A percentile compares a stretch with the other conserved stretches of the same genome.
These are phyloP conservation scores for Volvox reticuliferus DNA, from an alignment of 139 green algal species.

Conservation along the genomic window DNA sequence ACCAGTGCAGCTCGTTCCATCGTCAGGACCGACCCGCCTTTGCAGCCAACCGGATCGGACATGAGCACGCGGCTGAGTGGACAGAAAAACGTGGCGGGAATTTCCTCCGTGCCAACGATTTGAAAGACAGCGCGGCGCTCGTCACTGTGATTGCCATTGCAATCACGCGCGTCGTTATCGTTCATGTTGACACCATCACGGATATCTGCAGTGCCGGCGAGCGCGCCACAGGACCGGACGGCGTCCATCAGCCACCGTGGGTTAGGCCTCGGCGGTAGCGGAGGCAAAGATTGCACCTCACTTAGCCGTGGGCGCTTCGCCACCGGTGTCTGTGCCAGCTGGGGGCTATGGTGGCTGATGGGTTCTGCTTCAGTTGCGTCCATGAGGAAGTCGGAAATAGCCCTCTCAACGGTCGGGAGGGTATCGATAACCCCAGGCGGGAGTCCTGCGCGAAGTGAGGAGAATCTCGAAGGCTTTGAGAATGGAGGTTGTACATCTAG, in stretches of 20 bases:
- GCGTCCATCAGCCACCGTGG: not conserved
- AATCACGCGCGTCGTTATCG: not conserved
- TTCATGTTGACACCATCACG: not conserved
- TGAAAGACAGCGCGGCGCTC: not conserved
- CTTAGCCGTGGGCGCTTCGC: not conserved
- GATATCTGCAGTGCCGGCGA: not conserved
- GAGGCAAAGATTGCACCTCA: not conserved
- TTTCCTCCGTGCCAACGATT: not conserved
- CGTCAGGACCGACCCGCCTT: not conserved
- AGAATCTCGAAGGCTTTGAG: not conserved
- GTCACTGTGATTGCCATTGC: not conserved
- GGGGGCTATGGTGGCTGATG: not conserved
- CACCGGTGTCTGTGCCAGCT: not conserved
- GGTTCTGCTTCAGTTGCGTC: not conserved
- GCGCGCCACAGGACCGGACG: not conserved
- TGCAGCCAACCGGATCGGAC: not conserved
- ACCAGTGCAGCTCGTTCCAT: slow-evolving; percentile 1
- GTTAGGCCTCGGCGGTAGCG: too few species aligned
- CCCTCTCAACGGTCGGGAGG: not conserved
- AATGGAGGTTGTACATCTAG: not conserved
- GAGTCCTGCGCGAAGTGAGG: not conserved
- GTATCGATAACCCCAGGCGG: not conserved
- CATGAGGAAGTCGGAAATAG: not conserved
- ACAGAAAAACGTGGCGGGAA: slow-evolving; percentile 21
- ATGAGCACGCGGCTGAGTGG: slow-evolving; percentile 1